Conservation (phyloP, 208 protist species). For the Wallacemonas rigidus region DNA sequence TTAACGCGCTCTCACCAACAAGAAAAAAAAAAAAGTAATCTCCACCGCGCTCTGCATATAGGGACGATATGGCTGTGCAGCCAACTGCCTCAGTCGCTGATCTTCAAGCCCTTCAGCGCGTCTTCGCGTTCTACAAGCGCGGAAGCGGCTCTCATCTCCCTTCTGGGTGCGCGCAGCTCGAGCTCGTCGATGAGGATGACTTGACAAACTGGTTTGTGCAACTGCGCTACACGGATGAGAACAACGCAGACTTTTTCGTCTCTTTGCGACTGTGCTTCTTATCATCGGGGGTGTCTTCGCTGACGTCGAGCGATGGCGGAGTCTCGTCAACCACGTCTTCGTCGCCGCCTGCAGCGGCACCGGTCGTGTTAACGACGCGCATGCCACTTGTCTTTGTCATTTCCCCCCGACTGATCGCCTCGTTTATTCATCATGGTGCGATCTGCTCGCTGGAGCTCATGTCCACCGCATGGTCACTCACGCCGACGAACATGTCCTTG, state of each 20-base stretch:
- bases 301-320: neutral
- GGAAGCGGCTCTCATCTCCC: constrained; percentile 18
- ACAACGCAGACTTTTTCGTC: constrained; percentile 66
- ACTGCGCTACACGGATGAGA: constrained; percentile 68
- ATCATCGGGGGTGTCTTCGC: neutral
- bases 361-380: constrained; percentile 12
- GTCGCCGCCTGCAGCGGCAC: neutral
- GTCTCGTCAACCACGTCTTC: neutral
- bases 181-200: constrained; percentile 80
- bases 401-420: constrained; percentile 63
- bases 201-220: constrained; percentile 80
- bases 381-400: constrained; percentile 87
- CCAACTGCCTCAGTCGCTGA: constrained; percentile 44
- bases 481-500: constrained; percentile 43
- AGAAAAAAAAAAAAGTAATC: neutral
- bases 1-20: neutral
- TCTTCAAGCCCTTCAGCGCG: constrained; percentile 57
- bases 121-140: constrained; percentile 55
- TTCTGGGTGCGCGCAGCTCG: constrained; percentile 23
- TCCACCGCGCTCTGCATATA: neutral
- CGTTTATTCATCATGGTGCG: constrained; percentile 84
- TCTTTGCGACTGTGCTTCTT: constrained; percentile 64
- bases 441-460: constrained; percentile 88
- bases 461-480: constrained; percentile 62
- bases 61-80: neutral